A percentile compares a stretch with the other conserved stretches of the same genome.
These are phyloP conservation scores for Angomonas deanei DNA, from an alignment of 208 protist species.

Conservation along the genomic window DNA sequence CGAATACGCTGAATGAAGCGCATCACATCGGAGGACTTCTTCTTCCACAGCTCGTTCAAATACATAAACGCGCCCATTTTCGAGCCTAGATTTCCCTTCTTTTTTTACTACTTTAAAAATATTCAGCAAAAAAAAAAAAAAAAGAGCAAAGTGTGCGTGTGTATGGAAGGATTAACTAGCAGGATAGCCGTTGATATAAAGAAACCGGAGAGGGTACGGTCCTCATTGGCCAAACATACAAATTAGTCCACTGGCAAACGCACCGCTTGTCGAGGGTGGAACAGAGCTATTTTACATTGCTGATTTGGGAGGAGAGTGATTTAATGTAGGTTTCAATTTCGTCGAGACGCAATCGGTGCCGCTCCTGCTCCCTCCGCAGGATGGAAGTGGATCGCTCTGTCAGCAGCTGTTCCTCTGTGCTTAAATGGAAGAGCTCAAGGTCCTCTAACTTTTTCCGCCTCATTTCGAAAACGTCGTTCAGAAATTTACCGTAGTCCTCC, in stretches of 20 bases:
- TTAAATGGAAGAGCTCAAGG: constrained; percentile 63
- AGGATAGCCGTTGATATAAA: neutral
- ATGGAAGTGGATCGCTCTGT: constrained; percentile 36
- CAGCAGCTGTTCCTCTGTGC: constrained; percentile 59
- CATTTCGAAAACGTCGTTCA: constrained; percentile 78
- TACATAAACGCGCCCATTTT: constrained; percentile 99
- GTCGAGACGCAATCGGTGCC: constrained; percentile 53
- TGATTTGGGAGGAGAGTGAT: constrained; percentile 9
- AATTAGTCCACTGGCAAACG: too few species aligned
- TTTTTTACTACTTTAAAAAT: neutral
- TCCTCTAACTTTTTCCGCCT: constrained; percentile 73
- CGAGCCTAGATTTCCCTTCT: constrained; percentile 20
- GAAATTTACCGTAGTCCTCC: constrained; percentile 73
- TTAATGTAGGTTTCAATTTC: constrained; percentile 71
- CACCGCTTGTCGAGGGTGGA: too few species aligned
- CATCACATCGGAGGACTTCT: constrained; percentile 99
- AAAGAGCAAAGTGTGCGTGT: neutral
- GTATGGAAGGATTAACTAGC: neutral
- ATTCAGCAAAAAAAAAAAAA: neutral
- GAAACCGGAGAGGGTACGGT: neutral
- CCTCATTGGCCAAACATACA: too few species aligned
- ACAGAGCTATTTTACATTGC: neutral
- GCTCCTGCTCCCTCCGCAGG: constrained; percentile 47
- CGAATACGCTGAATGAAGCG: constrained; percentile 98
- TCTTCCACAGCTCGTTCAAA: constrained; percentile 99